These are phyloP conservation scores for Yamadazyma buinensis DNA, from an alignment of 1,139 yeast genomes.

Conservation along the genomic window DNA sequence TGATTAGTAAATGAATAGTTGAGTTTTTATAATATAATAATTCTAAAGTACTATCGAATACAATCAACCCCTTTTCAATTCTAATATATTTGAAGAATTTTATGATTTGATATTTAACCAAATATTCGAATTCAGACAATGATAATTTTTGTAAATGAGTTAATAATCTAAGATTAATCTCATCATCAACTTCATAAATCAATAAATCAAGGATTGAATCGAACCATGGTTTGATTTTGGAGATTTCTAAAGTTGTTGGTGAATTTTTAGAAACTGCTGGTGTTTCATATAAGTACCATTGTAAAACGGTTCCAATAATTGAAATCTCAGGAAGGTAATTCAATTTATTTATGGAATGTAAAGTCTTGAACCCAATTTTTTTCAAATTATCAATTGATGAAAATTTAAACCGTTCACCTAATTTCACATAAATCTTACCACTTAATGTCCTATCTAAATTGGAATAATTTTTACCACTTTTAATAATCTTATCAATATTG, in stretches of 20 bases:
- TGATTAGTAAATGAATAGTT: conserved; percentile 38
- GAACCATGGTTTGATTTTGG: conserved; percentile 27
- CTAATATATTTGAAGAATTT: conserved; percentile 33
- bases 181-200: conserved; percentile 8
- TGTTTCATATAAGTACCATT: conserved; percentile 24
- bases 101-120: conserved; percentile 28
- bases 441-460: conserved; percentile 17
- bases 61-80: conserved; percentile 27
- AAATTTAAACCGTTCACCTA: conserved; percentile 33
- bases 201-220: conserved; percentile 7
- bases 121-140: conserved; percentile 17
- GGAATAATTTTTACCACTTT: conserved; percentile 9
- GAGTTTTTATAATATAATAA: conserved; percentile 44
- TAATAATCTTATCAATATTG: conserved; percentile 14
- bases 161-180: conserved; percentile 13
- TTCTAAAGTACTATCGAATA: conserved; percentile 36
- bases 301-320: conserved; percentile 37
- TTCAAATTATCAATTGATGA: conserved; percentile 27
- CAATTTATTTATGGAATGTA: conserved; percentile 38
- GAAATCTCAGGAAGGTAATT: conserved; percentile 37
- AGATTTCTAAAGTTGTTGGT: conserved; percentile 16
- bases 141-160: conserved; percentile 12
- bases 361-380: conserved; percentile 38
- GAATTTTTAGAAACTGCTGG: conserved; percentile 15
- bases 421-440: conserved; percentile 39